A percentile compares a stretch with the other conserved stretches of the same genome.
These are phyloP conservation scores for Populus ilicifolia DNA, from an alignment of 345 rosid genomes.

Conservation along the genomic window DNA sequence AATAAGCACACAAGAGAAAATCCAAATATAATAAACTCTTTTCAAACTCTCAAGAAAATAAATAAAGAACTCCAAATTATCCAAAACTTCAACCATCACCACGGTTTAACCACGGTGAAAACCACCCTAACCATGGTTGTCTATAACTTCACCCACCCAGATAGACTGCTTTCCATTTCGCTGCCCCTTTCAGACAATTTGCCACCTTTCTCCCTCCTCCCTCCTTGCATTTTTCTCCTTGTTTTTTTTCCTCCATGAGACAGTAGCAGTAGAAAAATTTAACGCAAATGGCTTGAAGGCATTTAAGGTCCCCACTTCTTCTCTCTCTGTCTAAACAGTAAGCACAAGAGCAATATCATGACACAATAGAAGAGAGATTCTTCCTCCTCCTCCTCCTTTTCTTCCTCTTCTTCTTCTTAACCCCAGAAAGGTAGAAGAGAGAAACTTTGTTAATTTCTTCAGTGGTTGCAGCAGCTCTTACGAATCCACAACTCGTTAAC, in stretches of 20 bases:
- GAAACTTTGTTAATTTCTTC: not conserved
- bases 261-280: not conserved
- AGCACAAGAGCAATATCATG: not conserved
- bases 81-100: not conserved
- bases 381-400: not conserved
- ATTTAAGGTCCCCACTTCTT: not conserved
- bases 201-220: not conserved
- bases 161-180: not conserved
- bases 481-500: not conserved
- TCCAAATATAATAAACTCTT: not conserved
- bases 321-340: not conserved
- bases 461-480: not conserved
- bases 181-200: not conserved
- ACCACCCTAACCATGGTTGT: not conserved
- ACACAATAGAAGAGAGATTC: not conserved
- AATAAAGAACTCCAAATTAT: not conserved
- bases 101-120: constrained; percentile 5
- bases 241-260: not conserved
- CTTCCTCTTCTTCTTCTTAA: not conserved
- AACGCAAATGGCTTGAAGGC: not conserved
- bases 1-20: not conserved
- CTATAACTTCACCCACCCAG: not conserved
- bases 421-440: not conserved
- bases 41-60: not conserved
- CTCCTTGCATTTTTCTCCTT: not conserved